Base-by-base conservation (phyloP, 768 basidiomycete species). In the Coprinellus micaceus region DNA sequence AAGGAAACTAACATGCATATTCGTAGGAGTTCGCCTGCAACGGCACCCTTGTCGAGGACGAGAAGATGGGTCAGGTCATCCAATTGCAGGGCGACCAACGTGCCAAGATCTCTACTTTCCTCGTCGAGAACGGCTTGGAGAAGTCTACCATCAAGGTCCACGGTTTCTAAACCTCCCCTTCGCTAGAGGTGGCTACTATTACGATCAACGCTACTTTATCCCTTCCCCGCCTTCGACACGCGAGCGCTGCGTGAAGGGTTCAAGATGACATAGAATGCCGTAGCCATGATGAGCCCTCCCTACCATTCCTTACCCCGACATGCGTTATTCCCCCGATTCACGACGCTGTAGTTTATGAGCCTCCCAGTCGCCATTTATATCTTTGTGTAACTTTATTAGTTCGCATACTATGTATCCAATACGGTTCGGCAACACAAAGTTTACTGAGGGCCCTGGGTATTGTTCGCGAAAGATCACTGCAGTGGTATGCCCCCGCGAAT, bases 51-150 rank as follows among this genome's bases (percentile, higher is more conserved):
- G 91, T 97, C 62, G 91, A 94, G 52, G 92, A 97, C 75, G 91
- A 91, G 71, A 92, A 94, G 77, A 85, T 93, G 77, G 97, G 97
- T 55, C 83, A 94, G 77, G 92, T 99, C 70, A 92, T 99, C 67
- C 97, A 99, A 76, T 86, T 99, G 61, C 97, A 98, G 71, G 97
- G 97, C 59, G 97, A 99, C 74, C 97, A 99, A 74, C 84, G 97
- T 51, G 72, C 80, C 69, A 94, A 95, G 81, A 96, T 98, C 61
- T 84, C 82, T 53, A 82, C 78, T 48, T 98, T 98, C 82, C 85
- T 99, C 63, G 77, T 80, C 59, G 86, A 90, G 66, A 87, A 92
- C 61, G 91, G 90, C 49, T 80, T 96, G 49, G 80, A 84, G 53
- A 89, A 82, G 75, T 69, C 74, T 63, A 86, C 83, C 54, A 90